These are phyloP conservation scores for Schizochytrium sp. DNA, from an alignment of 108 stramenopile genomes.

Conservation along the genomic window DNA sequence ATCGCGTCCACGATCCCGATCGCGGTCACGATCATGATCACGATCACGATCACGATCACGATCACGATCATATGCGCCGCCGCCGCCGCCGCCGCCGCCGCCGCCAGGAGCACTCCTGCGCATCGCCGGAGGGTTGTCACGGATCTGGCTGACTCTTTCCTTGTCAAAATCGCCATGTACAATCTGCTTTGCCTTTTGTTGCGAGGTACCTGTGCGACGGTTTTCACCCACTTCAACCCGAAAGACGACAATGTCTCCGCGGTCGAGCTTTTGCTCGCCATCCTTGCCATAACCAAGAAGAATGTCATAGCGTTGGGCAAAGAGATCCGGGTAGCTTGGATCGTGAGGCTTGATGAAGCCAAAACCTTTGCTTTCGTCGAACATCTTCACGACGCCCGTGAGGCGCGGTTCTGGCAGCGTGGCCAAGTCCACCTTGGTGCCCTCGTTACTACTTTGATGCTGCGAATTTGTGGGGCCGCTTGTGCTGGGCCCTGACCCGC, in stretches of 20 bases:
- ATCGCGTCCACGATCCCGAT: no score
- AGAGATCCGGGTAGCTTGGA: neutral
- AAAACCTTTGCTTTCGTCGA: neutral
- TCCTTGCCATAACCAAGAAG: neutral
- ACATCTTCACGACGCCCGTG: slow-evolving; percentile 9
- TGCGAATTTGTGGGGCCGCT: no score
- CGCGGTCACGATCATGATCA: no score
- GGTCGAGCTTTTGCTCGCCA: neutral
- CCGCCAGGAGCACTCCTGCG: no score
- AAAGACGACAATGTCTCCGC: neutral
- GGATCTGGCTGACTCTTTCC: neutral
- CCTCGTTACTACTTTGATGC: no score
- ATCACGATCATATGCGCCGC: no score
- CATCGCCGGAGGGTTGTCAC: neutral
- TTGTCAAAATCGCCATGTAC: neutral
- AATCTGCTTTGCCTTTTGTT: slow-evolving; percentile 1
- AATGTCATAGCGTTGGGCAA: neutral
- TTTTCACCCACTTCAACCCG: neutral
- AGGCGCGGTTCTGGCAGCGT: neutral
- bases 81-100: no score
- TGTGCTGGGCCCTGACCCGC: no score
- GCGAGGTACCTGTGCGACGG: neutral
- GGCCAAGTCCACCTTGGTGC: neutral
- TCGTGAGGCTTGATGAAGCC: slow-evolving; percentile 6
- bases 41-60: no score